A percentile compares a stretch with the other conserved stretches of the same genome.
Conservation (phyloP, 805 yeast genomes). For the Kodamaea kaohsiungensis region DNA sequence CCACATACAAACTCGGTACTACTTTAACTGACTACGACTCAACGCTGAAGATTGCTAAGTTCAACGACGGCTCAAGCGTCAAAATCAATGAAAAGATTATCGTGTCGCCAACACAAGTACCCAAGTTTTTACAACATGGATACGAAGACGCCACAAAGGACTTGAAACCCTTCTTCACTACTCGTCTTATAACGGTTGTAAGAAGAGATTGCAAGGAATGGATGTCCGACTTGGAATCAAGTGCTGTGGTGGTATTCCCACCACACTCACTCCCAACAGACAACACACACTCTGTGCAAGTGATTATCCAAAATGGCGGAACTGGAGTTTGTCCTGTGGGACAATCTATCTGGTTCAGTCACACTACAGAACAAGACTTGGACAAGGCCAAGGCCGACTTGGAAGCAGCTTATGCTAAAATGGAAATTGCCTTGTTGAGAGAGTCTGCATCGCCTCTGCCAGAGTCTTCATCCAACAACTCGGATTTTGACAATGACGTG, state of each 20-base stretch:
- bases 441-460: constrained; percentile 56
- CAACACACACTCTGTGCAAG: constrained; percentile 80
- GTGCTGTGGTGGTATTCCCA: constrained; percentile 91
- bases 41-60: constrained; percentile 61
- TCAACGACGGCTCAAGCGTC: constrained; percentile 74
- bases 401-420: constrained; percentile 74
- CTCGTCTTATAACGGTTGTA: constrained; percentile 80
- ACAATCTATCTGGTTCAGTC: constrained; percentile 87
- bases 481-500: constrained; percentile 52
- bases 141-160: constrained; percentile 43
- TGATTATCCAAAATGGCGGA: constrained; percentile 82
- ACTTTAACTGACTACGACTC: constrained; percentile 66
- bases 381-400: constrained; percentile 73
- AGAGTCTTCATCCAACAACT: constrained; percentile 26
- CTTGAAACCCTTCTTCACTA: constrained; percentile 53
- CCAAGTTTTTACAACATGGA: constrained; percentile 43
- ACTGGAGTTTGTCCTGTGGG: constrained; percentile 86
- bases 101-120: constrained; percentile 66
- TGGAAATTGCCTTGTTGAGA: constrained; percentile 78
- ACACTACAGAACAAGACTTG: constrained; percentile 68
- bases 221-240: constrained; percentile 82
- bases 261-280: constrained; percentile 68
- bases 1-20: constrained; percentile 84
- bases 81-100: constrained; percentile 78
- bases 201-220: constrained; percentile 87